phyloP scores from a whole-genome alignment of 805 yeast species.

The Nakazawaea ernobii region DNA sequence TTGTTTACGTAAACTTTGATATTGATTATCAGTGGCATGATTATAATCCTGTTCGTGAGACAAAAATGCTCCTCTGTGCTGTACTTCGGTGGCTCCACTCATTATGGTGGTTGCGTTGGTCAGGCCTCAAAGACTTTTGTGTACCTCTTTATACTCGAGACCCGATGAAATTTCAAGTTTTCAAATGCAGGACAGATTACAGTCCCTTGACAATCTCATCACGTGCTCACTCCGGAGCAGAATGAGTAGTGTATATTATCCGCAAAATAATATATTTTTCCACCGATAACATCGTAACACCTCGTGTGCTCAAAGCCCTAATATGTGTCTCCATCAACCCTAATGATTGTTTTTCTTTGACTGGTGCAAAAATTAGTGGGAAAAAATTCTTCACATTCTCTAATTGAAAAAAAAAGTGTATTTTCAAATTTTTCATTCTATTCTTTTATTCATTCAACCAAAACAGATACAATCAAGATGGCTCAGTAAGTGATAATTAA shows the following conservation, averaged over 20 bases:
- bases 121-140: background rate
- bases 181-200: too few relatives aligned
- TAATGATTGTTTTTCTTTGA: too few relatives aligned
- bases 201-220: too few relatives aligned
- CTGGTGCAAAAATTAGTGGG: background rate
- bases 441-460: background rate
- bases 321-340: background rate
- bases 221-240: too few relatives aligned
- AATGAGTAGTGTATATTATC: background rate
- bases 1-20: slow-evolving; percentile 52
- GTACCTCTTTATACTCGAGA: background rate
- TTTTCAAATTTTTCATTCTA: background rate
- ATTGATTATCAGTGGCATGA: slow-evolving; percentile 65
- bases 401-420: background rate
- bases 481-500: slow-evolving; percentile 11
- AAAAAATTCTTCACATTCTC: background rate
- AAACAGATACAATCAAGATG: slow-evolving; percentile 6
- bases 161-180: background rate
- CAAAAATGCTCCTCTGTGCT: slow-evolving; percentile 21
- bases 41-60: slow-evolving; percentile 50
- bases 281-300: slow-evolving; percentile 1
- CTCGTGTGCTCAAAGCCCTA: background rate
- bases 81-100: slow-evolving; percentile 20
- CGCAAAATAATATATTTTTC: too few relatives aligned
- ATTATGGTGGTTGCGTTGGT: slow-evolving; percentile 2